A percentile compares a stretch with the other conserved stretches of the same genome.
Conservation (phyloP, 192 early-diverging fungal genomes). For the Jimgerdemannia flammicorona region DNA sequence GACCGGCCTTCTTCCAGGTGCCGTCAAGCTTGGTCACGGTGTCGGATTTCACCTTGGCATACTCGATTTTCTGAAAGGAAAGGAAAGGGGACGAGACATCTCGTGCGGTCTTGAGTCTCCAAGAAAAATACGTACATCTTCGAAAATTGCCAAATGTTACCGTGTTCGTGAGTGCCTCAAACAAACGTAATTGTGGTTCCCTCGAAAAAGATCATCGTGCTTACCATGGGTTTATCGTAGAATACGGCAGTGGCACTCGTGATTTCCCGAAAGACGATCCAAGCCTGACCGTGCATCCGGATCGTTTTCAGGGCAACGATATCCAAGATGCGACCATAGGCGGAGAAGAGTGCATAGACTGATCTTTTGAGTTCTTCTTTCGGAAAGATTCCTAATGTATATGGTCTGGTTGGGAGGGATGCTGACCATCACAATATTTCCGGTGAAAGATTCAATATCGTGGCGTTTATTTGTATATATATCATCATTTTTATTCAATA, state of each 20-base stretch:
- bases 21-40: conserved; percentile 70
- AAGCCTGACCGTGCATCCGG: conserved; percentile 93
- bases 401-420: conserved; percentile 75
- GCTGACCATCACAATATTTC: neutral
- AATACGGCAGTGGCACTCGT: conserved; percentile 76
- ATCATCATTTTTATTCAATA: too few relatives aligned
- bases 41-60: conserved; percentile 74
- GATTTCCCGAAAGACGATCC: conserved; percentile 84
- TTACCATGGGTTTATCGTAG: conserved; percentile 79
- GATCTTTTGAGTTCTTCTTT: conserved; percentile 66
- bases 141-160: too few relatives aligned
- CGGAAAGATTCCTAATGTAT: conserved; percentile 74
- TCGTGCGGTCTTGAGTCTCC: too few relatives aligned
- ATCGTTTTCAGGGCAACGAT: conserved; percentile 82
- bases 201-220: neutral
- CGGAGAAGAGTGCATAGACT: conserved; percentile 80
- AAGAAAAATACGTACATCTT: too few relatives aligned
- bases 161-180: too few relatives aligned
- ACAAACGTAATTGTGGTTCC: too few relatives aligned
- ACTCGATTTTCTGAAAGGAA: conserved; percentile 42
- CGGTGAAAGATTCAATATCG: too few relatives aligned
- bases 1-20: conserved; percentile 26
- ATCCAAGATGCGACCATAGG: conserved; percentile 84
- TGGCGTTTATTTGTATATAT: too few relatives aligned
- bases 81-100: too few relatives aligned